Conservation (phyloP, 768 basidiomycete genomes). For the Scleroderma citrinum region DNA sequence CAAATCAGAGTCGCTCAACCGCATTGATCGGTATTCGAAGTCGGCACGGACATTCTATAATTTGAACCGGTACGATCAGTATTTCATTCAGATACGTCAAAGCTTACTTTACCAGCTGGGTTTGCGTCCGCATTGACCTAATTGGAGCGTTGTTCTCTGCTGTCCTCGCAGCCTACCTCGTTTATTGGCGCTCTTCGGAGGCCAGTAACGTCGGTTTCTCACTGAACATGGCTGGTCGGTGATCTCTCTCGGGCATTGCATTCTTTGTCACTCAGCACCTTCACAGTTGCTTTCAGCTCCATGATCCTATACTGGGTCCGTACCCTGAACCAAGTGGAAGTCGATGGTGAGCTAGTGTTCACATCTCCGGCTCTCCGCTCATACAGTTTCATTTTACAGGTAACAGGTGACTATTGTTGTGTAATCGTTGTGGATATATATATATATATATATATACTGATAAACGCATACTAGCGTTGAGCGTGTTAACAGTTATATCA, state of each 20-base stretch:
- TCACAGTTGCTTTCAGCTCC: slow-evolving; percentile 45
- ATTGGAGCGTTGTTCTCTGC: slow-evolving; percentile 49
- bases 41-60: slow-evolving; percentile 41
- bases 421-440: no score
- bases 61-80: slow-evolving; percentile 34
- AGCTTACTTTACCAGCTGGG: slow-evolving; percentile 31
- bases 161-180: slow-evolving; percentile 44
- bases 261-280: neutral
- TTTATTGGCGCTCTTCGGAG: slow-evolving; percentile 38
- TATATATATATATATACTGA: no score
- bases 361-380: neutral
- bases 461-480: slow-evolving; percentile 30
- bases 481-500: slow-evolving; percentile 48
- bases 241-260: neutral
- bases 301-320: slow-evolving; percentile 49
- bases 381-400: slow-evolving; percentile 3
- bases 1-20: slow-evolving; percentile 35
- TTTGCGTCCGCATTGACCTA: slow-evolving; percentile 49
- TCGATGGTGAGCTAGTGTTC: slow-evolving; percentile 28
- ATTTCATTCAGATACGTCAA: neutral
- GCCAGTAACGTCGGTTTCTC: slow-evolving; percentile 37
- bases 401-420: slow-evolving; percentile 7
- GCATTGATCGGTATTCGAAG: slow-evolving; percentile 45
- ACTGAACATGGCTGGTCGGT: slow-evolving; percentile 36
- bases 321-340: slow-evolving; percentile 41